These are phyloP conservation scores for Teunomyces gatunensis DNA, from an alignment of 805 yeast genomes.

Conservation along the genomic window DNA sequence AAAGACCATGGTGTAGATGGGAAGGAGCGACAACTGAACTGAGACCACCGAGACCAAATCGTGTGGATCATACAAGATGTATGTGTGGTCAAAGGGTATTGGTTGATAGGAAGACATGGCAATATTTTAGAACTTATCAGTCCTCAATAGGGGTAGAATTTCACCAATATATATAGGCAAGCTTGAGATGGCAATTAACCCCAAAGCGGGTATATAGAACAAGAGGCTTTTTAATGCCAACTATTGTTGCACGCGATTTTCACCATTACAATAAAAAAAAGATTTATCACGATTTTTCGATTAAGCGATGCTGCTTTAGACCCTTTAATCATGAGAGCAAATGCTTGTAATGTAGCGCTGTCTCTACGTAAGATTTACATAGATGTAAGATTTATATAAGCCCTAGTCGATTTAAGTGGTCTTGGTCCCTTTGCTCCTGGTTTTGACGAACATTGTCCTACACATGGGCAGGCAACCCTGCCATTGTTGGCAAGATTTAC, in stretches of 20 bases:
- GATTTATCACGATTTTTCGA: background rate
- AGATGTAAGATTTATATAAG: too few relatives aligned
- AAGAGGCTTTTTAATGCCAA: background rate
- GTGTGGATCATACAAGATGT: slow-evolving; percentile 70
- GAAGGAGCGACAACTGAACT: slow-evolving; percentile 77
- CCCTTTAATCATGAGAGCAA: too few relatives aligned
- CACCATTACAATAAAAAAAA: background rate
- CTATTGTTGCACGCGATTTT: background rate
- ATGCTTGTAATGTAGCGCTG: too few relatives aligned
- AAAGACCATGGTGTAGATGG: slow-evolving; percentile 74
- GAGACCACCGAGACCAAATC: slow-evolving; percentile 57
- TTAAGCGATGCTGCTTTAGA: too few relatives aligned
- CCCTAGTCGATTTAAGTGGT: too few relatives aligned
- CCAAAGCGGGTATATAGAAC: background rate
- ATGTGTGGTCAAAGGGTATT: slow-evolving; percentile 81
- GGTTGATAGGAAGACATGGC: slow-evolving; percentile 17
- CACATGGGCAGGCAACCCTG: background rate
- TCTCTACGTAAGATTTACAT: too few relatives aligned
- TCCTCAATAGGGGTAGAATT: slow-evolving; percentile 7
- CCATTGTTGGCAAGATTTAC: background rate
- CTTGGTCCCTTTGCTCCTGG: too few relatives aligned
- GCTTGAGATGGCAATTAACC: background rate
- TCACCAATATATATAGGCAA: background rate
- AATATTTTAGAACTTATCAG: background rate
- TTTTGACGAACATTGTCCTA: background rate